Evolutionary conservation across 176 grass and related monocot species (phyloP), one percentile per base, ranked within the genome.

Genomic region (Aegilops sharonensis): DNA sequence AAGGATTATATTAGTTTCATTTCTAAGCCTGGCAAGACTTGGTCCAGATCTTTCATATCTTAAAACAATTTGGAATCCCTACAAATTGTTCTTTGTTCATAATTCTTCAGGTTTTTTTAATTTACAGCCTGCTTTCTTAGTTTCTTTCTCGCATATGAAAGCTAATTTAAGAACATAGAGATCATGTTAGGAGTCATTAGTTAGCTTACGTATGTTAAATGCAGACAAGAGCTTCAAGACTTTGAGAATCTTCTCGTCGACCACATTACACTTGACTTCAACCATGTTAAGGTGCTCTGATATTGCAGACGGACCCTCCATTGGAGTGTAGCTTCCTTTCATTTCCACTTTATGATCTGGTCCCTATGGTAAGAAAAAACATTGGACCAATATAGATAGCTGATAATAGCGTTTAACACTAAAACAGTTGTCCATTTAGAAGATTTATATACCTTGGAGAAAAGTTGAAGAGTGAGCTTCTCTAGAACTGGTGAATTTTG

Each of bases 401-500:
- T 1, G 0, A 32, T 54, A 40, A 56, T 32, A 77, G 21, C 17
- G 11, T 34, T 50, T 77, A 57, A 34, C 17, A 9, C 10, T 30
- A 9, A 1, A 57, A 4, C 11, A 39, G 39, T 29, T 68, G 9
- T 25, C 30, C 9, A 20, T 21, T 68, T 37, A 13, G 43, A 68
- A 39, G 8, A 59, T 24, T 24, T 3, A 64, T 3, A 52, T 61
- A 87, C 78, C 85, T 23, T 23, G 1, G 13, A 25, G n/a, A 32
- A 61, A 29, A 74, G 14, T 48, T 87, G 20, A 70, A 87, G 21
- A 25, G 78, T 64, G 27, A 87, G 85, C 21, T 64, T 81, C 77
- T 86, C 84, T 32, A 80, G 18, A 72, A 86, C 31, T 37, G 77
- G 65, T 25, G 84, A 71, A 21, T 87, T 68, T 35, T 74, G 3